Base-by-base conservation (phyloP, 805 yeast species). In the Wickerhamiella kazuoi region DNA sequence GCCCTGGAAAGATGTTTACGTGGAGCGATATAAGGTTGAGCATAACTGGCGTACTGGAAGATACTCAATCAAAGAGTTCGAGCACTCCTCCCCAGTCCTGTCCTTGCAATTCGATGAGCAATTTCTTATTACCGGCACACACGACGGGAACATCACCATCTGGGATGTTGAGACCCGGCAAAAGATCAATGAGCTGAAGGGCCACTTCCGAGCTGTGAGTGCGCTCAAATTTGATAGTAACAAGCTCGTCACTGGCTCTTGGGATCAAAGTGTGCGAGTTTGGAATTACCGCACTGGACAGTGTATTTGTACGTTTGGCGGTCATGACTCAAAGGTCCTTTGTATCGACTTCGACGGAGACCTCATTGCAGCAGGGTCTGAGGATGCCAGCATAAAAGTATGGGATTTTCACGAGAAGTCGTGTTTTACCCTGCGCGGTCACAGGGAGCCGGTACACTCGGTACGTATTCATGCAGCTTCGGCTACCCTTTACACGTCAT, bases 211-310 rank as follows among this genome's bases (percentile, higher is more conserved):
- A 50, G 96, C 94, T 20, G 93, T 90, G 18, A 69, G 84, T 37
- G 69, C 94, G 0, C 63, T 90, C 32, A 81, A 71, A 37, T 87
- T 87, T 56, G 97, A 90, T 59, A 78, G 75, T 37, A 81, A 77
- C 49, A 90, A 90, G 59, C 67, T 90, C 33, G 82, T 90, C 34
- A 81, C 95, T 1, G 96, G 94, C 11, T 86, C 94, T 1, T 65
- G 83, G 54, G 98, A 90, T 60, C 71, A 77, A 35, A 83, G 94
- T 0, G 83, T 90, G 45, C 77, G 86, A 50, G 93, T 90, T 30
- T 90, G 98, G 98, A 84, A 87, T 61, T 83, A 83, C 59, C 77
- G 79, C 46, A 83, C 94, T 0, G 98, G 98, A 29, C 79, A 80
- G 56, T 87, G 96, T 53, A 75, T 90, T 18, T 79, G 94, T 6